These are phyloP conservation scores for Saposhnikovia divaricata DNA, from an alignment of 129 eudicot genomes.

Conservation along the genomic window DNA sequence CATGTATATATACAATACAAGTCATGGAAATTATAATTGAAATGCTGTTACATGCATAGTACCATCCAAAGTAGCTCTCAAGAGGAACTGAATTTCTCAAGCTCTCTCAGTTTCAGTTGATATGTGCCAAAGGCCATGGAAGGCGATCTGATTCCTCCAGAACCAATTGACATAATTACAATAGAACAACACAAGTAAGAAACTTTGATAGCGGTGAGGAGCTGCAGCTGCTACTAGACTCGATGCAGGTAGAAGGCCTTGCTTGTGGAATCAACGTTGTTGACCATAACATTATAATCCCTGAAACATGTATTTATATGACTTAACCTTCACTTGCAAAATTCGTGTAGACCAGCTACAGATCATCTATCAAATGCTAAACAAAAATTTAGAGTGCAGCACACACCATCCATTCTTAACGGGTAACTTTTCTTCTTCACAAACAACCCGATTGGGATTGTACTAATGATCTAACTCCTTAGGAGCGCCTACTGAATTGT, in stretches of 20 bases:
- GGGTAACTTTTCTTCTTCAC: no score
- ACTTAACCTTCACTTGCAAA: background rate
- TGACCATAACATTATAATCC: conserved; percentile 27
- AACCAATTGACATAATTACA: background rate
- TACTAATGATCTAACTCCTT: background rate
- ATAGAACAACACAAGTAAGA: conserved; percentile 1
- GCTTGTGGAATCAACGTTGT: conserved; percentile 29
- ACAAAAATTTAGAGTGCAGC: background rate
- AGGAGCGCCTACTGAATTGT: background rate
- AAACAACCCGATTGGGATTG: background rate
- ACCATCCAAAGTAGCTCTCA: conserved; percentile 2
- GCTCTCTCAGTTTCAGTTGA: background rate
- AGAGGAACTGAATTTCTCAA: background rate
- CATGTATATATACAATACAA: conserved; percentile 1
- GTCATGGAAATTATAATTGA: background rate
- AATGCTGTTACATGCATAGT: background rate
- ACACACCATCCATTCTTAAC: background rate
- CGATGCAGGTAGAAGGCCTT: conserved; percentile 29
- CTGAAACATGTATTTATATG: background rate
- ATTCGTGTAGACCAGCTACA: background rate
- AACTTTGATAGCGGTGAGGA: background rate
- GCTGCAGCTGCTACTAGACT: background rate
- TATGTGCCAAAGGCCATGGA: background rate
- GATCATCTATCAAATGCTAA: background rate
- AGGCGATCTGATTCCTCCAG: conserved; percentile 3